Conservation (phyloP, 2,329 filamentous ascomycete genomes). For the Colletotrichum falcatum region DNA sequence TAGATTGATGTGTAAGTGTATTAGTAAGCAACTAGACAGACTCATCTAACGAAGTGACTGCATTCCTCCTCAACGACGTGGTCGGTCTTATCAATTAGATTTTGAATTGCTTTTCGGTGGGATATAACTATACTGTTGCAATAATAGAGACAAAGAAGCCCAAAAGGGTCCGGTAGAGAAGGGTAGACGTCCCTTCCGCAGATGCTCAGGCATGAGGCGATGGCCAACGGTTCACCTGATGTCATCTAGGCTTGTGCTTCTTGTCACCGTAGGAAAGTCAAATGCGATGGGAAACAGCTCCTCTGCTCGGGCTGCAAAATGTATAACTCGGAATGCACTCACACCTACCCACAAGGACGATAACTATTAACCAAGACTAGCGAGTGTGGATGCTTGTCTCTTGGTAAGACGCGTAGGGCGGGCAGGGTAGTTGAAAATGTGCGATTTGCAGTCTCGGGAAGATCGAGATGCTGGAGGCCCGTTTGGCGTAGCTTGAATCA, state of each 20-base stretch:
- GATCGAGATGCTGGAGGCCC: conserved; percentile 29
- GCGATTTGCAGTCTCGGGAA: not conserved
- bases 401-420: no score
- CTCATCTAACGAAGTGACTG: not conserved
- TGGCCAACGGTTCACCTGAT: not conserved
- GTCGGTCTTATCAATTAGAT: not conserved
- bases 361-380: not conserved
- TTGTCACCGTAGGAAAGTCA: conserved; percentile 38
- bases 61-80: not conserved
- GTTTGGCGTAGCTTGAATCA: conserved; percentile 21
- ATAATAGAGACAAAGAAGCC: conserved; percentile 17
- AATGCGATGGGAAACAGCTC: conserved; percentile 30
- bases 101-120: no score
- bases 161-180: conserved; percentile 27
- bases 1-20: not conserved
- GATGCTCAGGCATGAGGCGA: no score
- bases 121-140: no score
- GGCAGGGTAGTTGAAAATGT: not conserved
- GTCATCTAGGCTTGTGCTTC: conserved; percentile 27
- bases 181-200: conserved; percentile 2
- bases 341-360: conserved; percentile 21
- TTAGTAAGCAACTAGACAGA: not conserved
- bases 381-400: not conserved
- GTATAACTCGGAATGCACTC: conserved; percentile 35
- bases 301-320: conserved; percentile 35